Percentiles rank a stretch among this genome's conserved stretches.
phyloP scores from a whole-genome alignment of 345 rosid species.

The Carallia pectinifolia region DNA sequence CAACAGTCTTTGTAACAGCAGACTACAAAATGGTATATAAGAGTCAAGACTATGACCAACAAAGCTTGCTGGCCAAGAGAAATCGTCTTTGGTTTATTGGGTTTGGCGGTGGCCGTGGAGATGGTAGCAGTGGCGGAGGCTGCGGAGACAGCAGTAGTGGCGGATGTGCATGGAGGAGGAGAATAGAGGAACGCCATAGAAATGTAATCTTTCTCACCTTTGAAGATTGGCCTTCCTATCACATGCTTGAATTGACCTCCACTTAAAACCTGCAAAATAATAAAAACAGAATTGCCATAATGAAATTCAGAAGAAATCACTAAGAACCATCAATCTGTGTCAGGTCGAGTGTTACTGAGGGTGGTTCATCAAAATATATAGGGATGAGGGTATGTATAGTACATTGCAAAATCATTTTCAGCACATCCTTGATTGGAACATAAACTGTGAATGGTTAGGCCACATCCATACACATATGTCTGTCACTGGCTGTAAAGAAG shows the following conservation, averaged over 20 bases:
- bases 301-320: neutral
- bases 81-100: conserved; percentile 35
- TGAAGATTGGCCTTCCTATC: conserved; percentile 53
- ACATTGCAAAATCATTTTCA: no score
- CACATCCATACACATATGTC: no score
- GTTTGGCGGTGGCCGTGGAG: neutral
- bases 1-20: conserved; percentile 34
- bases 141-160: no score
- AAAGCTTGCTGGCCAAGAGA: conserved; percentile 62
- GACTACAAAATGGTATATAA: conserved; percentile 43
- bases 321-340: neutral
- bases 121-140: neutral
- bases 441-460: no score
- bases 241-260: conserved; percentile 62
- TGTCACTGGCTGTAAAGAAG: no score
- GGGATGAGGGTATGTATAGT: no score
- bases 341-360: no score
- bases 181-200: conserved; percentile 58
- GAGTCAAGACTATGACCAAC: conserved; percentile 47
- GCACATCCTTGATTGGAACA: no score
- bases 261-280: conserved; percentile 36
- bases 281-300: no score
- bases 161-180: conserved; percentile 29
- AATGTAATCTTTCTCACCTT: conserved; percentile 36
- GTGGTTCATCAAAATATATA: no score